Conservation (phyloP, 1,139 yeast genomes). For the Kurtzmaniella quercitrusa region DNA sequence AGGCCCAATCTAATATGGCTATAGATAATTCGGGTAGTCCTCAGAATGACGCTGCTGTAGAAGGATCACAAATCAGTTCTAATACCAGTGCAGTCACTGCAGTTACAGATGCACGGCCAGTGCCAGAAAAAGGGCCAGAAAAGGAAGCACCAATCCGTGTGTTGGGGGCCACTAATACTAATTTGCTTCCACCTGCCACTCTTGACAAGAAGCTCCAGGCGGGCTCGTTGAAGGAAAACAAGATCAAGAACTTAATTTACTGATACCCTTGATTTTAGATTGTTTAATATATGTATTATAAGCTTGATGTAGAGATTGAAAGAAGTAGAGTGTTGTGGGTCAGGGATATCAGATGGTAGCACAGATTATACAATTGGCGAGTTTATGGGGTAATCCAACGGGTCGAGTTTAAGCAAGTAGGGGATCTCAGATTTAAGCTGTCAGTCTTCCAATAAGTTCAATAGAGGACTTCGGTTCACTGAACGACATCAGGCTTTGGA, state of each 20-base stretch:
- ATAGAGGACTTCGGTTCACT: too few relatives aligned
- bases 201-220: not conserved
- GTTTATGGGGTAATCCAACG: too few relatives aligned
- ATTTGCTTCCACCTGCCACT: not conserved
- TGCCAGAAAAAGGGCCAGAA: not conserved
- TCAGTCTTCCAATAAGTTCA: too few relatives aligned
- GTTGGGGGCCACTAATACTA: not conserved
- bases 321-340: not conserved
- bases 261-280: not conserved
- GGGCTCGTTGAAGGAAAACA: not conserved
- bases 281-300: not conserved
- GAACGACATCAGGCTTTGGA: too few relatives aligned
- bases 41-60: not conserved
- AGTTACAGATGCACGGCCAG: not conserved
- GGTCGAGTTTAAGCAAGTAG: too few relatives aligned
- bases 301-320: not conserved
- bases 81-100: not conserved
- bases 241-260: not conserved
- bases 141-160: not conserved
- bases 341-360: too few relatives aligned
- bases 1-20: not conserved
- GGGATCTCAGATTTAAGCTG: too few relatives aligned
- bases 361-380: too few relatives aligned
- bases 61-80: not conserved
- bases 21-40: not conserved